phyloP scores from a whole-genome alignment of 495 filamentous ascomycete genomes.

The Physcia stellaris region DNA sequence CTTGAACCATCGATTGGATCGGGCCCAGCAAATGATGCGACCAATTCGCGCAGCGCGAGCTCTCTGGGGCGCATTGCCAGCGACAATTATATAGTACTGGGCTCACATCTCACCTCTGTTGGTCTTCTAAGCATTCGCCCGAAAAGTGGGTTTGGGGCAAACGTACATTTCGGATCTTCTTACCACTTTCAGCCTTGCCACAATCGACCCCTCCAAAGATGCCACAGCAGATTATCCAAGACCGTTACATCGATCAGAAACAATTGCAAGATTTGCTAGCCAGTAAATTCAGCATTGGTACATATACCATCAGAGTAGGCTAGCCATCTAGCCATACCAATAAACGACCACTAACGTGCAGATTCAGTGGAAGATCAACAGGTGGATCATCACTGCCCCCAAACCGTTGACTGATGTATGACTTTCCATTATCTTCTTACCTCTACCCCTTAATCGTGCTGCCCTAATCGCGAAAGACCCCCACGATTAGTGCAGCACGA shows the following conservation, averaged over 20 bases:
- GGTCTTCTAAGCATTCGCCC: not conserved
- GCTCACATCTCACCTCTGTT: not conserved
- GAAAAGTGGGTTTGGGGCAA: not conserved
- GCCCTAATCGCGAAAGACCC: too few relatives aligned
- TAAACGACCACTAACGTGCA: not conserved
- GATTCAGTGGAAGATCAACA: conserved; percentile 3
- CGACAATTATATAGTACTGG: not conserved
- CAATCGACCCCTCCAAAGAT: too few relatives aligned
- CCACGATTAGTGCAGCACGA: too few relatives aligned
- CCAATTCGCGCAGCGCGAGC: not conserved
- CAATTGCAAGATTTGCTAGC: conserved; percentile 1
- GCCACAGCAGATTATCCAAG: conserved; percentile 6
- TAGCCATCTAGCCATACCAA: not conserved
- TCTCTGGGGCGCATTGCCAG: not conserved
- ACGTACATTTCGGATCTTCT: not conserved
- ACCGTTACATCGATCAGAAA: conserved; percentile 5
- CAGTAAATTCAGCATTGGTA: conserved; percentile 1
- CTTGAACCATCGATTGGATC: not conserved
- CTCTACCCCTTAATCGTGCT: too few relatives aligned
- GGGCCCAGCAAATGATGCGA: not conserved
- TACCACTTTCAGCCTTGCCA: not conserved
- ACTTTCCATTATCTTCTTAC: not conserved
- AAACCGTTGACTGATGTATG: conserved; percentile 2
- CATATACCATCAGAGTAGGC: not conserved
- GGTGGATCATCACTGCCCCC: conserved; percentile 7